Conservation (phyloP, 139 green algal species). For the Pleodorina starrii region DNA sequence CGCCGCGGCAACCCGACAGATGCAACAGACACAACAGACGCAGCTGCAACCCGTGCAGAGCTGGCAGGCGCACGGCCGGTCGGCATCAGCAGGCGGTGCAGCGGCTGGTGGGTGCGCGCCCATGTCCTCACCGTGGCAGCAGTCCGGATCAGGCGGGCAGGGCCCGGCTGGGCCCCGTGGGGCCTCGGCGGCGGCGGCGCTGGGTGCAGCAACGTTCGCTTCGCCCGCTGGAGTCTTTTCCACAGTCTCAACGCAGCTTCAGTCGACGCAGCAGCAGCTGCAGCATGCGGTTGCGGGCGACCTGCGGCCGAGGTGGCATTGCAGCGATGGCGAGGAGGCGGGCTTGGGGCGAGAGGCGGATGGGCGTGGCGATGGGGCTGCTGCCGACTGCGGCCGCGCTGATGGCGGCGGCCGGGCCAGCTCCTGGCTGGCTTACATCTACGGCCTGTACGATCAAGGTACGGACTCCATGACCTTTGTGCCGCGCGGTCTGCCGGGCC, state of each 20-base stretch:
- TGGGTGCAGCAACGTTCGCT: too few relatives aligned
- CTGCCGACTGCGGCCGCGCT: not conserved
- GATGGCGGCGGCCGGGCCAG: not conserved
- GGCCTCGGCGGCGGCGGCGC: too few relatives aligned
- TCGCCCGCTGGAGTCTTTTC: too few relatives aligned
- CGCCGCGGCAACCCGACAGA: not conserved
- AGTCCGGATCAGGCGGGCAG: too few relatives aligned
- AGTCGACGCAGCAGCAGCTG: not conserved
- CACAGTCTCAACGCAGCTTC: not conserved
- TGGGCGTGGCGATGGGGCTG: not conserved
- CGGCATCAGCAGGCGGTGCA: too few relatives aligned
- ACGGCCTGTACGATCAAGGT: slow-evolving; percentile 35
- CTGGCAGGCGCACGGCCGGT: too few relatives aligned
- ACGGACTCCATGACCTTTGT: too few relatives aligned
- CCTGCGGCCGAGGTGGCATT: slow-evolving; percentile 8
- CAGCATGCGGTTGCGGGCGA: not conserved
- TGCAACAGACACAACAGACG: slow-evolving; percentile 1
- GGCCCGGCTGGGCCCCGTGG: too few relatives aligned
- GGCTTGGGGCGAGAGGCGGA: not conserved
- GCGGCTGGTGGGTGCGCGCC: too few relatives aligned
- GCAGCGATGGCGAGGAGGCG: not conserved
- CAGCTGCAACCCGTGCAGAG: not conserved
- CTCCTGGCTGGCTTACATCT: slow-evolving; percentile 52
- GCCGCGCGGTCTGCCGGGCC: too few relatives aligned
- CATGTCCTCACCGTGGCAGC: too few relatives aligned